Conservation (phyloP, 2,329 filamentous ascomycete genomes). For the Alternaria hordeiaustralica region DNA sequence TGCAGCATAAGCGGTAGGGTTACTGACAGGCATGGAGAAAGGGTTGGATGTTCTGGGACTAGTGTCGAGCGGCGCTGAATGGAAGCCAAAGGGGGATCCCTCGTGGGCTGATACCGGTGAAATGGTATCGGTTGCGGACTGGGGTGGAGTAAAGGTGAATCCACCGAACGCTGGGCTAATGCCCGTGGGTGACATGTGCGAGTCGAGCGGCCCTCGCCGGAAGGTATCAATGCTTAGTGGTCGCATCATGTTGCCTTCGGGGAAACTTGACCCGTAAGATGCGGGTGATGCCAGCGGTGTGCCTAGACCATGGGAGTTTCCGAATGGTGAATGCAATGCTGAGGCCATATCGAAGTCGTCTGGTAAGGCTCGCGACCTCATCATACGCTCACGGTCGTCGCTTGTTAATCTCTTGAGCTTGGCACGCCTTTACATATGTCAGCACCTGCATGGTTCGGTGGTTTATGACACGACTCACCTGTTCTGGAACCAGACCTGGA, state of each 20-base stretch:
- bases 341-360: constrained; percentile 67
- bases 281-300: constrained; percentile 58
- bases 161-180: constrained; percentile 71
- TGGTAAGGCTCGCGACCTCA: constrained; percentile 65
- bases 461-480: constrained; percentile 64
- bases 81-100: constrained; percentile 50
- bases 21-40: constrained; percentile 46
- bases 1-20: constrained; percentile 44
- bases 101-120: constrained; percentile 54
- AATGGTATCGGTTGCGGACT: constrained; percentile 56
- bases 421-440: constrained; percentile 56
- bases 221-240: constrained; percentile 73
- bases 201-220: constrained; percentile 67
- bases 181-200: constrained; percentile 70
- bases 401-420: constrained; percentile 67
- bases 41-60: constrained; percentile 49
- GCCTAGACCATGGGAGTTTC: constrained; percentile 52
- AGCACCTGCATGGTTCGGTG: constrained; percentile 10
- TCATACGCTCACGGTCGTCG: constrained; percentile 67
- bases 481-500: constrained; percentile 99
- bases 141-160: constrained; percentile 68
- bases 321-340: constrained; percentile 63
- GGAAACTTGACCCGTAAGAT: constrained; percentile 48
- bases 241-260: constrained; percentile 67
- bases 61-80: constrained; percentile 42